These are phyloP conservation scores for Melanopsichium pennsylvanicum DNA, from an alignment of 1,284 basidiomycete genomes.

Conservation along the genomic window DNA sequence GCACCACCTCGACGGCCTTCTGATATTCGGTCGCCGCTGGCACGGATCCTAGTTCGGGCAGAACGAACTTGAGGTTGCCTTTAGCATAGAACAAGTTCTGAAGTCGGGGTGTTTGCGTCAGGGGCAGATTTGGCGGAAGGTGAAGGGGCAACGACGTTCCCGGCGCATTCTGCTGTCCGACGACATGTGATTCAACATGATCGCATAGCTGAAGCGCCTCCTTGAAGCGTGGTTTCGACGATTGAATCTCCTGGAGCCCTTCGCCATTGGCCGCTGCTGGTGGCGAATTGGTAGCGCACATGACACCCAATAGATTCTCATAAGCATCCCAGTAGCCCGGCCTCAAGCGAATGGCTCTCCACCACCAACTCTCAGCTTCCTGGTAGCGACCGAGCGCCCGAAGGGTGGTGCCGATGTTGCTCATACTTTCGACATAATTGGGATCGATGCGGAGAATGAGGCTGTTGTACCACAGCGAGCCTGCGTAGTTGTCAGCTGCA, in stretches of 20 bases:
- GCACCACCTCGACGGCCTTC: slow-evolving; percentile 64
- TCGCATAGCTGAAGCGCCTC: slow-evolving; percentile 67
- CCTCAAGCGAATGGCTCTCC: slow-evolving; percentile 67
- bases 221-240: slow-evolving; percentile 56
- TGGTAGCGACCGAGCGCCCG: slow-evolving; percentile 66
- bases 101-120: slow-evolving; percentile 67
- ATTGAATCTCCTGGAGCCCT: neutral
- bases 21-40: slow-evolving; percentile 66
- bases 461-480: slow-evolving; percentile 66
- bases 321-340: slow-evolving; percentile 69
- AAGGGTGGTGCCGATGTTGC: slow-evolving; percentile 71
- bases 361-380: slow-evolving; percentile 69
- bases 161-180: slow-evolving; percentile 23
- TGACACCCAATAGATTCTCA: slow-evolving; percentile 68
- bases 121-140: slow-evolving; percentile 57
- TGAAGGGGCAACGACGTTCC: slow-evolving; percentile 26
- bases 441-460: slow-evolving; percentile 65
- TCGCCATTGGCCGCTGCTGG: neutral
- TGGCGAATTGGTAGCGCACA: slow-evolving; percentile 62
- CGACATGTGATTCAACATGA: slow-evolving; percentile 50
- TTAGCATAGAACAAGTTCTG: slow-evolving; percentile 69
- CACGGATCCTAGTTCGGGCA: slow-evolving; percentile 46
- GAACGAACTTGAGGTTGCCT: slow-evolving; percentile 67
- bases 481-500: slow-evolving; percentile 51
- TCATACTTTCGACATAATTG: slow-evolving; percentile 67